These are phyloP conservation scores for Moricandia moricandioides DNA, from an alignment of 345 rosid genomes.

Conservation along the genomic window DNA sequence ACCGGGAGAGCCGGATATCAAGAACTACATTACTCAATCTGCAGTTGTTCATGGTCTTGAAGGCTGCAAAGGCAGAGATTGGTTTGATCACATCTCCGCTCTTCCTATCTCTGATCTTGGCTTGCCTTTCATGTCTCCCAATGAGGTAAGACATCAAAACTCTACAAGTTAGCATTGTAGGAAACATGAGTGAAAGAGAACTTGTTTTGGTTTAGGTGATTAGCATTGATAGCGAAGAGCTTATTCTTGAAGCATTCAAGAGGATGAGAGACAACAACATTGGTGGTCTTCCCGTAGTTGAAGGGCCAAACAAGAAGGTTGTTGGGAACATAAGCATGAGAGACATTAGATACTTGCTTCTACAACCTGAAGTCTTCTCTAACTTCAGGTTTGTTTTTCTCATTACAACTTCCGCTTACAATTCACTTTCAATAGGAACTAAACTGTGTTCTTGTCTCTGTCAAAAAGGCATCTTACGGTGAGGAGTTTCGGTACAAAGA, in stretches of 20 bases:
- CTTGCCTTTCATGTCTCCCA: slow-evolving; percentile 72
- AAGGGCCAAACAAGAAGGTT: slow-evolving; percentile 38
- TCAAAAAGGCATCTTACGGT: slow-evolving; percentile 61
- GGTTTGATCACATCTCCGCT: slow-evolving; percentile 75
- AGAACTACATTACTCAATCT: slow-evolving; percentile 85
- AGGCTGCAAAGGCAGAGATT: slow-evolving; percentile 82
- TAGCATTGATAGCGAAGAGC: slow-evolving; percentile 53
- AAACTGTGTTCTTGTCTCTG: neutral
- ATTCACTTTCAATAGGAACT: neutral
- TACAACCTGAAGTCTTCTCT: slow-evolving; percentile 71
- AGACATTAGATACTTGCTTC: slow-evolving; percentile 73
- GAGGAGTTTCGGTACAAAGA: slow-evolving; percentile 53
- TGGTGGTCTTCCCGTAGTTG: slow-evolving; percentile 81
- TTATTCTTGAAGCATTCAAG: slow-evolving; percentile 82
- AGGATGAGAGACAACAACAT: slow-evolving; percentile 63
- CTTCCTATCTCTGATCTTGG: slow-evolving; percentile 71
- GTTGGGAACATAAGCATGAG: slow-evolving; percentile 48
- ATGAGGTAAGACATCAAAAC: slow-evolving; percentile 42
- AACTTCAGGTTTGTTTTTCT: slow-evolving; percentile 59
- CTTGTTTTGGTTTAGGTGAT: slow-evolving; percentile 45
- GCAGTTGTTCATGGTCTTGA: slow-evolving; percentile 79
- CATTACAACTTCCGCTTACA: neutral
- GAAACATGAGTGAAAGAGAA: neutral
- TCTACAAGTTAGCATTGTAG: neutral
- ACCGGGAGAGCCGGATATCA: slow-evolving; percentile 57